Evolutionary conservation across 305 asterid species (phyloP), one percentile per base, ranked within the genome.

Genomic region (Solanum aculeatissimum): DNA sequence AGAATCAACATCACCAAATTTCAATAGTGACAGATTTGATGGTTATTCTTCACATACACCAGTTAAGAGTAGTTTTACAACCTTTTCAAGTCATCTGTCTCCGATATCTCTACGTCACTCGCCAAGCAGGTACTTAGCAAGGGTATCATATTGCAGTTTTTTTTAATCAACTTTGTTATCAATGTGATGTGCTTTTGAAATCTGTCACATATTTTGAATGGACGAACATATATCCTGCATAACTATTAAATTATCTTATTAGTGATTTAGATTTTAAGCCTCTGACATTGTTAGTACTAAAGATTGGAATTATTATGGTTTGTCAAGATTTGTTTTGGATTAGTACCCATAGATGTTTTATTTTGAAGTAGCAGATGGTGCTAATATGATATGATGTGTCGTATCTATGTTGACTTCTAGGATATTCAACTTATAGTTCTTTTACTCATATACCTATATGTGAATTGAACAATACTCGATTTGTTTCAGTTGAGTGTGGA

Each of bases 1-100:
- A 12, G 97, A 95, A 86, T 95, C 96, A 66, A 91, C 92, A 35
- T 92, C 98, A 80, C 93, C 99, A 53, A 85, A 90, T 89, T 93
- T 91, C 90, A 88, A 90, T 85, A 94, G 90, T 88, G 98, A 92
- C 88, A 85, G 89, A 87, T 85, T 91, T 85, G 93, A 84, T 80
- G 92, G 87, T 65, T 87, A 85, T 89, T 91, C 91, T 83, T 93
- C 90, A 25, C 88, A 82, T 71, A 88, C 91, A 78, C 87, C 89
- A 74, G 45, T 78, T 54, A 80, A 86, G 89, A 88, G 88, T 87
- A 84, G 92, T 84, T 89, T 90, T 84, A 43, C 86, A 72, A 88
- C 93, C 19, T 87, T 84, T 86, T 88, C 89, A 32, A 88, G 90
- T 55, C 89, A 85, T 81, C 87, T 87, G 18, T 93, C 93, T 86